Base-by-base conservation (phyloP, 1,284 basidiomycete genomes). In the Puccinia novopanici region DNA sequence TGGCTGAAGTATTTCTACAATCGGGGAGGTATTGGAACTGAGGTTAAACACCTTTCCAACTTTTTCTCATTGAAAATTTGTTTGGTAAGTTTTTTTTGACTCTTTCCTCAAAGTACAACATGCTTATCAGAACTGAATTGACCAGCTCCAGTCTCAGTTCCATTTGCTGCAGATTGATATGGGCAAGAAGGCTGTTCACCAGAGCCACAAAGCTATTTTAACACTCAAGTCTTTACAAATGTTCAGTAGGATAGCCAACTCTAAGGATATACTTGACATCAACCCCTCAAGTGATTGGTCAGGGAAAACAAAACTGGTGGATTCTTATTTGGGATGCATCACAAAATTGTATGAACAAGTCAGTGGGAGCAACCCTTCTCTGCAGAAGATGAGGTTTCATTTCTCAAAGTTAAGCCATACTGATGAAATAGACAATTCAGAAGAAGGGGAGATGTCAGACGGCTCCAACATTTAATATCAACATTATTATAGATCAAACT, bases 1-100 rank as follows among this genome's bases (percentile, higher is more conserved):
- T 67, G 65, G 65, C 15, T 67, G 34, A 67, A 67, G 40, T 45
- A 19, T 17, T 67, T 67, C 19, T 67, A n/a, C 40, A 67, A 48
- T 19, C 19, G 24, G 3, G 37, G 37, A 8, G 65, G 65, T 19
- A 67, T 45, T 67, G 65, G 65, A 3, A 67, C 65, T 22, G 15
- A 65, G 17, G n/a, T 65, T 22, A 10, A 65, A 2, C 22, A 34
- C 4, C 27, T 65, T 2, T 40, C 37, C 9, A 37, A 65, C 6
- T 9, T 65, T 19, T 65, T 65, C 40, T 65, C 61, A 8, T 2
- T 40, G 40, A 65, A 65, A 9, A 40, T 65, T 5, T n/a, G 22
- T 22, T 42, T 65, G 61, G 61, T 65, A 65, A 13, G 59, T 6
- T 19, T 19, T 19, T 12, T 3, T 27, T 4, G 8, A 34, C 37